These are phyloP conservation scores for Trypanosoma caninum DNA, from an alignment of 208 protist species.

Conservation along the genomic window DNA sequence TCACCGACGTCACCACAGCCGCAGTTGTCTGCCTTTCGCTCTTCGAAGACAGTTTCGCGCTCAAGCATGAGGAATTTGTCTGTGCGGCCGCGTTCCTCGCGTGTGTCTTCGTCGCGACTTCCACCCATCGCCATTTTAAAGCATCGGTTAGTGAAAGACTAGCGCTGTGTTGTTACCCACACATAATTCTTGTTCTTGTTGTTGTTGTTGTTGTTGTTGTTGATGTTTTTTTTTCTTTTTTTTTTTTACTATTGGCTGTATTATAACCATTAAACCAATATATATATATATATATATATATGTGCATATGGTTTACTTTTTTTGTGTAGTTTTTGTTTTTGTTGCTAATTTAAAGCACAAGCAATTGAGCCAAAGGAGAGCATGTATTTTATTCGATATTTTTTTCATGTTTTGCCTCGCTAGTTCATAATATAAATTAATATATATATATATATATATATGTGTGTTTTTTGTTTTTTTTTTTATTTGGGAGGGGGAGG, in stretches of 20 bases:
- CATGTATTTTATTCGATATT: too few relatives aligned
- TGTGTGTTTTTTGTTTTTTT: neutral
- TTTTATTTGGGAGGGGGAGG: conserved; percentile 3
- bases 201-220: too few relatives aligned
- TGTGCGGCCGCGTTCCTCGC: neutral
- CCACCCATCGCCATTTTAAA: conserved; percentile 17
- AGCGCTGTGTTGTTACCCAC: neutral
- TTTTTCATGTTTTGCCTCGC: conserved; percentile 14
- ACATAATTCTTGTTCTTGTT: neutral
- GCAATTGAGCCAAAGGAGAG: too few relatives aligned
- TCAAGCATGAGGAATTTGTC: neutral
- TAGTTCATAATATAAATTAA: conserved; percentile 2
- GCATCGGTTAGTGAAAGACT: neutral
- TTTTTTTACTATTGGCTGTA: neutral
- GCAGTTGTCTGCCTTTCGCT: neutral
- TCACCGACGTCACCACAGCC: neutral
- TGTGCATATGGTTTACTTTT: too few relatives aligned
- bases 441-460: conserved; percentile 7
- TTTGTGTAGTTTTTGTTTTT: conserved; percentile 20
- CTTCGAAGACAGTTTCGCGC: neutral
- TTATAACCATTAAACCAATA: neutral
- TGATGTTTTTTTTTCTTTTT: too few relatives aligned
- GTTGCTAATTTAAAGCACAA: conserved; percentile 5
- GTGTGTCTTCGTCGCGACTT: conserved; percentile 2
- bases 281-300: neutral